These are phyloP conservation scores for Colletotrichum sp. DNA, from an alignment of 2,329 filamentous ascomycete genomes.

Conservation along the genomic window DNA sequence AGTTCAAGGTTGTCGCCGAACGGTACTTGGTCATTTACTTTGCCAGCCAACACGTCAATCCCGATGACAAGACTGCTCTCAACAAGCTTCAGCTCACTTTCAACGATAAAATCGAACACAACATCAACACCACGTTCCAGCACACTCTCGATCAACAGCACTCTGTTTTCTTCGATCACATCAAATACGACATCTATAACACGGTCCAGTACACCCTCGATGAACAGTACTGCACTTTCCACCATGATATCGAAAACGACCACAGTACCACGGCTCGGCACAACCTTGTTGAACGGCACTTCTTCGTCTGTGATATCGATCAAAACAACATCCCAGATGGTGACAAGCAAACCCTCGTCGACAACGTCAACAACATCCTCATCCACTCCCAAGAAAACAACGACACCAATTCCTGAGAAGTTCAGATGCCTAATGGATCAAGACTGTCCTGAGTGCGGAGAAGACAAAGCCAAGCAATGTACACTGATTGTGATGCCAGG, in stretches of 20 bases:
- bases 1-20: neutral
- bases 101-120: neutral
- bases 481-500: neutral
- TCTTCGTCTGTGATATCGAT: neutral
- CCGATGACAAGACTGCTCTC: neutral
- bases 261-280: neutral
- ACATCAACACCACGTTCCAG: neutral
- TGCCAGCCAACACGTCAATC: neutral
- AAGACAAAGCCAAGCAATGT: neutral
- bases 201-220: neutral
- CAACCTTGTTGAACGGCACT: neutral
- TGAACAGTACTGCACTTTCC: neutral
- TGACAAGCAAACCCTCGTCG: neutral
- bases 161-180: neutral
- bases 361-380: neutral
- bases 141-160: neutral
- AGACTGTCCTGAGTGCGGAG: neutral
- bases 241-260: neutral
- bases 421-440: neutral
- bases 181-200: neutral
- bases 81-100: neutral
- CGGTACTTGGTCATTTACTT: neutral
- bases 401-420: neutral
- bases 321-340: neutral
- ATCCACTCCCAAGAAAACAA: neutral